Evolutionary conservation across 805 yeast species (phyloP).

Genomic region (Blastobotrys robertii): DNA sequence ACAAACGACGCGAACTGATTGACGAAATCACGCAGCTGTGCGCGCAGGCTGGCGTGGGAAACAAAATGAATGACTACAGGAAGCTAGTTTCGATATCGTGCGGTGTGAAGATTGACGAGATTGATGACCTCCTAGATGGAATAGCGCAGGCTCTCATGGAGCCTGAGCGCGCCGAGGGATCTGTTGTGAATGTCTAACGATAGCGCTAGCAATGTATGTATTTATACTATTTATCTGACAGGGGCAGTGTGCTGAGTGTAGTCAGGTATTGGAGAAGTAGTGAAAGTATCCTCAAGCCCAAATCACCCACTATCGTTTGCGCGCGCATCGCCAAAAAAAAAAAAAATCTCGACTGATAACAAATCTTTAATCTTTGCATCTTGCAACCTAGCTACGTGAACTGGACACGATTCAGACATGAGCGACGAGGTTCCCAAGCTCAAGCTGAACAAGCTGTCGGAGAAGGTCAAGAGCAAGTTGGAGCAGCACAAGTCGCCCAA

Average conservation of each 20-base stretch:
- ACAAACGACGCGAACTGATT: conserved; percentile 31
- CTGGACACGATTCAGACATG: too few species aligned
- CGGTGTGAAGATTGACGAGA: conserved; percentile 68
- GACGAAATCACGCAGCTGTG: conserved; percentile 41
- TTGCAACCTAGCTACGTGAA: too few species aligned
- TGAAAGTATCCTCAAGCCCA: too few species aligned
- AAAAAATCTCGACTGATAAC: too few species aligned
- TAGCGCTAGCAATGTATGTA: not conserved
- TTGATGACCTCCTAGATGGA: conserved; percentile 74
- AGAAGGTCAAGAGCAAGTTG: conserved; percentile 11
- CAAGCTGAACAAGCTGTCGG: conserved; percentile 8
- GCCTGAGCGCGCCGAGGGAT: conserved; percentile 5
- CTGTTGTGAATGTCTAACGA: not conserved
- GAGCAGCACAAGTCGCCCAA: not conserved
- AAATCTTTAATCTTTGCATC: too few species aligned
- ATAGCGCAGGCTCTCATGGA: conserved; percentile 41
- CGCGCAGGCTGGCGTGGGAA: conserved; percentile 37
- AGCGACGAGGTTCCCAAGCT: too few species aligned
- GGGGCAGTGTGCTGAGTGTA: too few species aligned
- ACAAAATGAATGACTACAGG: conserved; percentile 69
- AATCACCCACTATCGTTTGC: too few species aligned
- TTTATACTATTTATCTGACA: not conserved
- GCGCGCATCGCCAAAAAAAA: too few species aligned
- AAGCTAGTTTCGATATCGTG: conserved; percentile 67
- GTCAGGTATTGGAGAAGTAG: too few species aligned